Evolutionary conservation across 2,329 filamentous ascomycete genomes (phyloP).

Genomic region (Fusarium mexicanum): DNA sequence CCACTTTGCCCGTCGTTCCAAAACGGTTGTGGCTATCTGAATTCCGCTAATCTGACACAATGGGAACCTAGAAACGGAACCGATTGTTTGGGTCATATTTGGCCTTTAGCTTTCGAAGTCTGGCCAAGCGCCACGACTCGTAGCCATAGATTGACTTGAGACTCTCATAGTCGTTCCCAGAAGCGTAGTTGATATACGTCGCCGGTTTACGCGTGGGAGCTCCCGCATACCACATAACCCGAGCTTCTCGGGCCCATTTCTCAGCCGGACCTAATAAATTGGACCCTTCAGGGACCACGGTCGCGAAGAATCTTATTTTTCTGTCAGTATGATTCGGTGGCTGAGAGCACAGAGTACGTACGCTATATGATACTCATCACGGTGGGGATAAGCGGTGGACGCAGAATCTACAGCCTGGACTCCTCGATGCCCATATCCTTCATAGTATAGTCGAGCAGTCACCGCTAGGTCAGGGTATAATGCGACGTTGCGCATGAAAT

Average conservation of each 20-base stretch:
- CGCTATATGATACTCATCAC: background rate
- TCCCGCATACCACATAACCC: background rate
- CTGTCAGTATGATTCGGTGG: background rate
- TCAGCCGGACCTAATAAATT: background rate
- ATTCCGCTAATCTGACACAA: background rate
- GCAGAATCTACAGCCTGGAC: background rate
- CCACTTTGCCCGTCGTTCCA: background rate
- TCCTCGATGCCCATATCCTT: background rate
- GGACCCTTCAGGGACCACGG: background rate
- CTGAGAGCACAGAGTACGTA: fast-evolving
- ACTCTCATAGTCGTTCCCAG: background rate
- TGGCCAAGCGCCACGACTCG: background rate
- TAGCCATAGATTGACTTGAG: background rate
- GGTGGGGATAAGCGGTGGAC: background rate
- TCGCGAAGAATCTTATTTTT: background rate
- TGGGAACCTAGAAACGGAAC: background rate
- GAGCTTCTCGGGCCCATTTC: background rate
- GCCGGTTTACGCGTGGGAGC: background rate
- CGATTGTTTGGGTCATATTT: background rate
- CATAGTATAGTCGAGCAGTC: background rate
- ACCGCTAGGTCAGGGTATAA: background rate
- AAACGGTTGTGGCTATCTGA: background rate
- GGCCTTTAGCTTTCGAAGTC: background rate
- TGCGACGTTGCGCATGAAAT: background rate
- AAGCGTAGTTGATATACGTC: background rate